These are phyloP conservation scores for Vicia faba DNA, from an alignment of 306 rosid genomes.

Conservation along the genomic window DNA sequence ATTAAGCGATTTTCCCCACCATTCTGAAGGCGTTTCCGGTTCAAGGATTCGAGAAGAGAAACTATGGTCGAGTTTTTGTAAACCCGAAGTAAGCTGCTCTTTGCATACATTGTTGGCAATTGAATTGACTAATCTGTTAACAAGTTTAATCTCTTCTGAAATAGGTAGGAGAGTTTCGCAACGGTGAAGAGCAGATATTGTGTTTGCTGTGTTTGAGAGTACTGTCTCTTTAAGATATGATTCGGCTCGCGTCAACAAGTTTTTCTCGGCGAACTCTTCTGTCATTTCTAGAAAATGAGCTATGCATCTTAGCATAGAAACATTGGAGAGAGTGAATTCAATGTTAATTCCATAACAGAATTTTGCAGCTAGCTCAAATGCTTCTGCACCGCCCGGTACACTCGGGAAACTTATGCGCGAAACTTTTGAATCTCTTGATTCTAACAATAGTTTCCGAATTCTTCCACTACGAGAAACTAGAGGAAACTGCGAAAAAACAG, in stretches of 20 bases:
- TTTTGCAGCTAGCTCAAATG: conserved; percentile 88
- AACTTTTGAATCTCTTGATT: conserved; percentile 81
- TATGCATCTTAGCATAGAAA: conserved; percentile 74
- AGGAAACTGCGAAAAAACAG: conserved; percentile 69
- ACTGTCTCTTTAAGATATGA: conserved; percentile 68
- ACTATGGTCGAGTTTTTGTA: conserved; percentile 79
- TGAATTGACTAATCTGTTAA: conserved; percentile 73
- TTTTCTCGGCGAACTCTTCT: conserved; percentile 79
- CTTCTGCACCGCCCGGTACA: conserved; percentile 88
- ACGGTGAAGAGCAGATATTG: conserved; percentile 86
- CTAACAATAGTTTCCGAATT: conserved; percentile 73
- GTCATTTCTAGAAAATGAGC: conserved; percentile 88
- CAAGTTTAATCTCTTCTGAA: conserved; percentile 79
- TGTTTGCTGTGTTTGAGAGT: conserved; percentile 62
- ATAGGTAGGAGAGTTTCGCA: conserved; percentile 78
- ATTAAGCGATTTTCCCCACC: conserved; percentile 91
- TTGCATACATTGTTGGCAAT: conserved; percentile 88
- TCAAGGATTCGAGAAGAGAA: conserved; percentile 65
- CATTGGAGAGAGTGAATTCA: conserved; percentile 76
- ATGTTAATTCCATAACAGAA: conserved; percentile 81
- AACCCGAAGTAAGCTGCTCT: conserved; percentile 88
- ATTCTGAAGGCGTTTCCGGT: conserved; percentile 85
- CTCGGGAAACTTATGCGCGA: conserved; percentile 56
- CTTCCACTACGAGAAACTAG: conserved; percentile 89
- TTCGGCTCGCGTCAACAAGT: conserved; percentile 68